Percentiles rank a stretch among this genome's conserved stretches.
Conservation (phyloP, 352 stramenopile genomes). For the Plasmopara viticola region DNA sequence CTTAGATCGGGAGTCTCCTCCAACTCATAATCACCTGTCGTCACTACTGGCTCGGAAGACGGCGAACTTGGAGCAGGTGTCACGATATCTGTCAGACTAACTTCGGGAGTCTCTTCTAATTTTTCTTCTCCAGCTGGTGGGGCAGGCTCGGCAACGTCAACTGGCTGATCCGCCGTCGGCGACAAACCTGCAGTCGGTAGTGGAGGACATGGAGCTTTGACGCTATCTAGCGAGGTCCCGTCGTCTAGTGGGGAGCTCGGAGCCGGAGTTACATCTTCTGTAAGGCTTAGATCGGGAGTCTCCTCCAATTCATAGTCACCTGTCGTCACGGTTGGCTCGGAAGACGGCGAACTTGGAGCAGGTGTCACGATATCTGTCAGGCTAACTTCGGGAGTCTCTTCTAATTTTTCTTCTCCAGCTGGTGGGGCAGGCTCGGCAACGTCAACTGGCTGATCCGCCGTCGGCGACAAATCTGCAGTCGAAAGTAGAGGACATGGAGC, state of each 20-base stretch:
- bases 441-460: neutral
- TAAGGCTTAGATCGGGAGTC: constrained; percentile 3
- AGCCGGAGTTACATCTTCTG: constrained; percentile 16
- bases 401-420: neutral
- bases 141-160: neutral
- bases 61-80: neutral
- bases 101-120: too few species aligned
- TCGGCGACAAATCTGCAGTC: constrained; percentile 18
- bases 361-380: too few species aligned
- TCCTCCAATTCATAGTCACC: constrained; percentile 2
- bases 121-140: neutral
- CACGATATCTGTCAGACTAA: too few species aligned
- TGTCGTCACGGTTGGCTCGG: neutral
- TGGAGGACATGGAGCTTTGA: constrained; percentile 16
- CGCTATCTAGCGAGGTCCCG: constrained; percentile 6
- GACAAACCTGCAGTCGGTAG: constrained; percentile 16
- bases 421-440: neutral
- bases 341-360: neutral
- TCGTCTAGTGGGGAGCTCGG: constrained; percentile 12
- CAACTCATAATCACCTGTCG: neutral
- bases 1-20: neutral
- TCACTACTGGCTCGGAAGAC: neutral
- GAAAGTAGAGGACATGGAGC: constrained; percentile 13
- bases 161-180: neutral
- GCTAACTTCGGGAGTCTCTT: too few species aligned